Conservation (phyloP, 2,329 filamentous ascomycete genomes). For the Xylariaceae sp. region DNA sequence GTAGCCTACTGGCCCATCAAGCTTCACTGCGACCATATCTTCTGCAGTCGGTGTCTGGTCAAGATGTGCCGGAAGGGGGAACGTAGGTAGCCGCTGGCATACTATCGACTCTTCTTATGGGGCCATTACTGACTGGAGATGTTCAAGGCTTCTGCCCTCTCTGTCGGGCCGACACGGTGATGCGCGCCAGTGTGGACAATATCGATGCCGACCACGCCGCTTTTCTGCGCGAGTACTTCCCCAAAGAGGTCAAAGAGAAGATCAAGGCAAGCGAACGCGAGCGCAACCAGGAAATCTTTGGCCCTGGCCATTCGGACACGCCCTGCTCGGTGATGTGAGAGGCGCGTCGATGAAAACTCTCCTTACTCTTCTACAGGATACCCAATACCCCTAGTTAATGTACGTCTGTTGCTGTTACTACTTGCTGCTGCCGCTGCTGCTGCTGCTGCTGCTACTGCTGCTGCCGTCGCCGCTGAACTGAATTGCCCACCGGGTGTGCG, state of each 20-base stretch:
- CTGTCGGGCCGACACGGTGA: constrained; percentile 64
- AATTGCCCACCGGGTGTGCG: too few relatives aligned
- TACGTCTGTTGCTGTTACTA: too few relatives aligned
- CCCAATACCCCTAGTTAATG: too few relatives aligned
- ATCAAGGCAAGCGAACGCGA: constrained; percentile 66
- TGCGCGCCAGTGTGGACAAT: constrained; percentile 62
- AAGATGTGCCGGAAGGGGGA: constrained; percentile 66
- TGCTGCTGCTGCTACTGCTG: too few relatives aligned
- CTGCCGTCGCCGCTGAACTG: too few relatives aligned
- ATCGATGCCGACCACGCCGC: constrained; percentile 61
- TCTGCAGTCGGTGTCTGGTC: constrained; percentile 78
- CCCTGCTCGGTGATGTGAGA: constrained; percentile 54
- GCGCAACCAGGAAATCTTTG: constrained; percentile 65
- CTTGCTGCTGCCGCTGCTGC: too few relatives aligned
- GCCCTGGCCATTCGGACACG: constrained; percentile 52
- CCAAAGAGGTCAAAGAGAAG: constrained; percentile 60
- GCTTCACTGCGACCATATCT: constrained; percentile 66
- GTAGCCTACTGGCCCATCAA: constrained; percentile 79
- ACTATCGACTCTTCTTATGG: too few relatives aligned
- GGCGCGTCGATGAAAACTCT: neutral
- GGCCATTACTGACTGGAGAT: too few relatives aligned
- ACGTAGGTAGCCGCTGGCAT: too few relatives aligned
- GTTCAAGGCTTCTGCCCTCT: constrained; percentile 69
- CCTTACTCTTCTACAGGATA: too few relatives aligned
- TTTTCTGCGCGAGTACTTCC: constrained; percentile 70